Conservation (phyloP, 495 filamentous ascomycete genomes). For the Penicillium lagena region DNA sequence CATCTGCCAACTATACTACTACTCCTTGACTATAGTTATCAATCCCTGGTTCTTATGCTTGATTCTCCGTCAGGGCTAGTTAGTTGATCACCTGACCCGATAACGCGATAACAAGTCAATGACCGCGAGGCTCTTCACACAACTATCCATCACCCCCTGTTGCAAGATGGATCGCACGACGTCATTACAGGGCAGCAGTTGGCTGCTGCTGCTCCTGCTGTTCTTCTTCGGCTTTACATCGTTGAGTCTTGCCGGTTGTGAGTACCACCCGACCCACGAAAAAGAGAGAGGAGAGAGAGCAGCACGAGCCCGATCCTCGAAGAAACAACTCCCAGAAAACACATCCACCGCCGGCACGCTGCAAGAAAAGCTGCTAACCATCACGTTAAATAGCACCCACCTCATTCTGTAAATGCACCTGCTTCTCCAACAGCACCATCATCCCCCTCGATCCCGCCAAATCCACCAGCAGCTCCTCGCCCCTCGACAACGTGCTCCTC, state of each 20-base stretch:
- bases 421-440: constrained; percentile 85
- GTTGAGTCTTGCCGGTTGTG: constrained; percentile 24
- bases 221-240: constrained; percentile 20
- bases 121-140: constrained; percentile 2
- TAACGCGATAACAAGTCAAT: constrained; percentile 4
- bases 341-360: constrained; percentile 4
- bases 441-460: constrained; percentile 47
- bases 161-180: constrained; percentile 5
- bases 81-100: background rate
- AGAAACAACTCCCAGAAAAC: background rate
- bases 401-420: constrained; percentile 98
- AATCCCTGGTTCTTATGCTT: too few relatives aligned
- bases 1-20: background rate
- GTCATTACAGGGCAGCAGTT: background rate
- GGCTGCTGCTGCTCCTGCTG: constrained; percentile 10
- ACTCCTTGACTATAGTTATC: too few relatives aligned
- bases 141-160: constrained; percentile 1
- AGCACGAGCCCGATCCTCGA: background rate
- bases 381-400: constrained; percentile 41
- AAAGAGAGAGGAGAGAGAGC: too few relatives aligned
- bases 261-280: constrained; percentile 3
- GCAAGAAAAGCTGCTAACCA: background rate
- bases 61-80: too few relatives aligned
- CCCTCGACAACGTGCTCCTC: constrained; percentile 18
- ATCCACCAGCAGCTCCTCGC: constrained; percentile 13